Evolutionary conservation across 2,329 filamentous ascomycete genomes (phyloP), one percentile per base, ranked within the genome.

Genomic region (Penicillium sp.): DNA sequence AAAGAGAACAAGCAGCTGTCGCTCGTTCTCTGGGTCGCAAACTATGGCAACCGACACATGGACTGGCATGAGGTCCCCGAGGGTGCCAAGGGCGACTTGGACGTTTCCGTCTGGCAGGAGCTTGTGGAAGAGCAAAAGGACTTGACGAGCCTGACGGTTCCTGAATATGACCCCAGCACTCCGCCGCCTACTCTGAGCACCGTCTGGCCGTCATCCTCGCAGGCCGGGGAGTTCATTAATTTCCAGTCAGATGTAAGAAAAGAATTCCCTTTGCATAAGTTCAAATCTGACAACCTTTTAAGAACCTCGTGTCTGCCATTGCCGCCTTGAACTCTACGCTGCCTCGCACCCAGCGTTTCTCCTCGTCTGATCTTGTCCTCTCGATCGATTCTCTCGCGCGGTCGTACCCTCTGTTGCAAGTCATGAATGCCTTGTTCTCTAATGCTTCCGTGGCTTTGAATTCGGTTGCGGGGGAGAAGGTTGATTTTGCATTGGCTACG

Each of bases 71-170:
- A 92, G 66, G 82, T 91, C 2, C 90, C 91, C 9, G 81, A 86
- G 63, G 86, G 87, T 44, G 84, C 86, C 49, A 86, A 86, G 13
- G 81, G 86, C 49, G 83, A 79, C 54, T 78, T 95, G 53, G 87
- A 87, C 48, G 87, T 96, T 13, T 81, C 84, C n/a, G 93, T 92
- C 12, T 98, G 92, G 91, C 88, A 95, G 63, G 88, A 96, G 52
- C 80, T 97, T 46, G 75, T 96, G 24, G 82, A 86, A 56, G 87
- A 93, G 54, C 78, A 79, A 56, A 81, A 83, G 15, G 72, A 75
- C 25, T 75, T 74, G 46, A 77, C 80, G 32, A 81, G 78, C 37
- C 73, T 73, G 6, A 81, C 88, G 18, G 76, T 95, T 10, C 88
- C 88, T 1, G 71, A 78, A 8, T 71, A 81, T 44, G 80, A 83